Evolutionary conservation across 176 grass and related monocot genomes (phyloP).

Genomic region (Cenchrus fungigraminus): DNA sequence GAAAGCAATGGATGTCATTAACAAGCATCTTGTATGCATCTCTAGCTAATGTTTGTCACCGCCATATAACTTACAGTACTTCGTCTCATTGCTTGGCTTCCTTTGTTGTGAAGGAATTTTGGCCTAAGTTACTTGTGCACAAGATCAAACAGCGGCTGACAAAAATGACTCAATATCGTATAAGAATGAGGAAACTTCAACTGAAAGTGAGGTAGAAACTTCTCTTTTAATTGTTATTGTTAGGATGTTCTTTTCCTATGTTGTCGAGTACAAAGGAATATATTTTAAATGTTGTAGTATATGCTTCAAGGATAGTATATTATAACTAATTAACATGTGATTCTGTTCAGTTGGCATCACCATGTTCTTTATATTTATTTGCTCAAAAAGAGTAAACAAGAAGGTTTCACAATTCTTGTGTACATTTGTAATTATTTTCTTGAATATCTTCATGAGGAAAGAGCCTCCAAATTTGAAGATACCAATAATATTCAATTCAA

Average conservation of each 20-base stretch:
- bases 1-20: slow-evolving; percentile 79
- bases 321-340: neutral
- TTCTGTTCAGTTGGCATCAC: neutral
- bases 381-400: neutral
- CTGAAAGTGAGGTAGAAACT: slow-evolving; percentile 88
- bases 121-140: slow-evolving; percentile 95
- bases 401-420: neutral
- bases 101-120: slow-evolving; percentile 67
- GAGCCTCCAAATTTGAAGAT: neutral
- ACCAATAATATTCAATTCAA: neutral
- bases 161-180: slow-evolving; percentile 98
- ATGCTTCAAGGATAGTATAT: neutral
- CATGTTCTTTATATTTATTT: slow-evolving; percentile 3
- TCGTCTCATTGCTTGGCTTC: neutral
- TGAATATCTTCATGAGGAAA: neutral
- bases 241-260: neutral
- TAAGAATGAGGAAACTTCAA: slow-evolving; percentile 93
- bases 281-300: slow-evolving; percentile 4
- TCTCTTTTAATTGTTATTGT: neutral
- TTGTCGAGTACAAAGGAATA: neutral
- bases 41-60: slow-evolving; percentile 21
- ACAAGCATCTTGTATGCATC: slow-evolving; percentile 76
- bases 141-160: slow-evolving; percentile 92
- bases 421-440: neutral
- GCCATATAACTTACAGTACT: neutral